A percentile compares a stretch with the other conserved stretches of the same genome.
Conservation (phyloP, 495 filamentous ascomycete genomes). For the Annulohypoxylon bovei region DNA sequence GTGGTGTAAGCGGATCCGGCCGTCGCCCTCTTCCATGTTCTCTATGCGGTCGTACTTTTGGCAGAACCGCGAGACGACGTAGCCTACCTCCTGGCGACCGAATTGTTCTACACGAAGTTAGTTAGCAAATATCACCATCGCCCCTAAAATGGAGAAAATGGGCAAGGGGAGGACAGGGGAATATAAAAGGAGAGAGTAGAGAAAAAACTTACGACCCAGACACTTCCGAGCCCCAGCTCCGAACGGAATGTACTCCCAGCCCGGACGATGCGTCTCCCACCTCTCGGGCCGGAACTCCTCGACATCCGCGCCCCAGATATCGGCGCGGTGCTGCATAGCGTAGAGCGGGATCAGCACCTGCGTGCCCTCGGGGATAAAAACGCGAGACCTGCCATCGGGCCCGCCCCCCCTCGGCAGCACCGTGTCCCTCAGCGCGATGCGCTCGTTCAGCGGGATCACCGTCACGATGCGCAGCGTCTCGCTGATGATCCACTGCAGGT, state of each 20-base stretch:
- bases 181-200: neutral
- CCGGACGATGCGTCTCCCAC: slow-evolving; percentile 47
- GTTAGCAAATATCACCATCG: slow-evolving; percentile 5
- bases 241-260: slow-evolving; percentile 52
- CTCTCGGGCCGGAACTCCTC: slow-evolving; percentile 46
- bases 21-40: slow-evolving; percentile 49
- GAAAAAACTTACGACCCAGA: slow-evolving; percentile 42
- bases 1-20: slow-evolving; percentile 52
- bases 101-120: slow-evolving; percentile 51
- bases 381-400: slow-evolving; percentile 26
- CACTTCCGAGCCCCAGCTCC: slow-evolving; percentile 37
- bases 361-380: slow-evolving; percentile 46
- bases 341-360: slow-evolving; percentile 51
- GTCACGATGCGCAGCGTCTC: slow-evolving; percentile 54
- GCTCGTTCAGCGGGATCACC: slow-evolving; percentile 54
- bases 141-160: neutral
- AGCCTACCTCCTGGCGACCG: slow-evolving; percentile 55
- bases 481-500: slow-evolving; percentile 60
- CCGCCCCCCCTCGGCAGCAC: slow-evolving; percentile 60
- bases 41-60: slow-evolving; percentile 56
- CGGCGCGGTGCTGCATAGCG: slow-evolving; percentile 48
- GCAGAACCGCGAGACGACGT: slow-evolving; percentile 55
- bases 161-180: neutral
- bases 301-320: slow-evolving; percentile 51
- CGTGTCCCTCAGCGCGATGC: slow-evolving; percentile 57